phyloP scores from a whole-genome alignment of 2,329 filamentous ascomycete genomes.

The Stagonosporopsis chrysanthemi region DNA sequence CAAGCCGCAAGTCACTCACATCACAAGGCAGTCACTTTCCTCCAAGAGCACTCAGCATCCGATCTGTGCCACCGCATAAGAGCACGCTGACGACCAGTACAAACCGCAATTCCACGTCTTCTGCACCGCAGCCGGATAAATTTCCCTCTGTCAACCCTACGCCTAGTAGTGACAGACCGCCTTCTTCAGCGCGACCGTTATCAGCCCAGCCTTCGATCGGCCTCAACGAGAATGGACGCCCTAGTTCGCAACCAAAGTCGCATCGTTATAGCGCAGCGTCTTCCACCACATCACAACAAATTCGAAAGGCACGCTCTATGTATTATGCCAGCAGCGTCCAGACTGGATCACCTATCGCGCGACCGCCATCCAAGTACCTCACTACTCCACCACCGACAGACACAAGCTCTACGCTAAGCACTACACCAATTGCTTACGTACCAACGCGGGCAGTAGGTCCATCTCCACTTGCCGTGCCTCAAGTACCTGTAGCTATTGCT shows the following conservation, averaged over 20 bases:
- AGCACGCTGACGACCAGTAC: slow-evolving; percentile 15
- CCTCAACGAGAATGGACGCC: slow-evolving; percentile 35
- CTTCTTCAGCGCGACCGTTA: slow-evolving; percentile 11
- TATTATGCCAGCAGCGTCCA: slow-evolving; percentile 50
- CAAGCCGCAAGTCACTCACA: slow-evolving; percentile 42
- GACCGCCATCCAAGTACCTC: slow-evolving; percentile 44
- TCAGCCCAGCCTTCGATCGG: slow-evolving; percentile 33
- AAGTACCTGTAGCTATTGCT: slow-evolving; percentile 37
- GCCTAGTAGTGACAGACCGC: slow-evolving; percentile 3
- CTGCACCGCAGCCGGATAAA: slow-evolving; percentile 28
- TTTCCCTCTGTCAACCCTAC: slow-evolving; percentile 31
- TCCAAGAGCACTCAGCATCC: slow-evolving; percentile 41
- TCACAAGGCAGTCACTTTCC: slow-evolving; percentile 50
- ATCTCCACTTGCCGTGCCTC: slow-evolving; percentile 33
- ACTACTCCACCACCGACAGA: slow-evolving; percentile 30
- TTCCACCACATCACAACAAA: slow-evolving; percentile 44
- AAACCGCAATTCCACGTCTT: slow-evolving; percentile 21
- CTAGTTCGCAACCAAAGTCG: slow-evolving; percentile 36
- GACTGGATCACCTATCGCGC: slow-evolving; percentile 47
- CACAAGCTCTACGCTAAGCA: slow-evolving; percentile 12
- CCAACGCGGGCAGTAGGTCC: slow-evolving; percentile 19
- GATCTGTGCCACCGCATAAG: slow-evolving; percentile 31
- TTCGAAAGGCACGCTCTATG: slow-evolving; percentile 49
- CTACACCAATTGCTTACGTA: background rate
- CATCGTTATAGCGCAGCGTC: slow-evolving; percentile 35